These are phyloP conservation scores for Nigrospora sphaerica DNA, from an alignment of 2,329 filamentous ascomycete species.

Conservation along the genomic window DNA sequence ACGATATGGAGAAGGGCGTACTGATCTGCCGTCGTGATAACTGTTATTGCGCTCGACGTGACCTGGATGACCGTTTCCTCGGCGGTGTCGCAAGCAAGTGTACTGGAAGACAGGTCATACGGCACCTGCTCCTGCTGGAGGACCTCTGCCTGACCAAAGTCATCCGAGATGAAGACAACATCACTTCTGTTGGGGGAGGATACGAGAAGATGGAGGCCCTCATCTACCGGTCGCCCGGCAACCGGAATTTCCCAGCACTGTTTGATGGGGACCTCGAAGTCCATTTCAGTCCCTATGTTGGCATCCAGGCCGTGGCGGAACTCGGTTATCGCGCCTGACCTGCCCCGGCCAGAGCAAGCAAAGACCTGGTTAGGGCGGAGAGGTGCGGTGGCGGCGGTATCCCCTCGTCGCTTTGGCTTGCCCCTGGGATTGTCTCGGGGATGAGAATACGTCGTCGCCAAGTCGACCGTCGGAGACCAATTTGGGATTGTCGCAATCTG, in stretches of 20 bases:
- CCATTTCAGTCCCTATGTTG: constrained; percentile 52
- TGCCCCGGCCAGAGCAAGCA: constrained; percentile 57
- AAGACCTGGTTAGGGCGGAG: constrained; percentile 51
- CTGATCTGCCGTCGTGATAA: constrained; percentile 29
- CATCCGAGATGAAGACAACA: constrained; percentile 39
- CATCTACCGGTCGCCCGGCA: constrained; percentile 9
- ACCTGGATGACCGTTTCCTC: constrained; percentile 42
- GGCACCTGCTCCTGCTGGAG: constrained; percentile 29
- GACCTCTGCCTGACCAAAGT: constrained; percentile 38
- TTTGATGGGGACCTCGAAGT: constrained; percentile 39
- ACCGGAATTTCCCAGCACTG: constrained; percentile 45
- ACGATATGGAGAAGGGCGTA: constrained; percentile 16
- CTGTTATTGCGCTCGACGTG: constrained; percentile 39
- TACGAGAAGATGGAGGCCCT: constrained; percentile 35
- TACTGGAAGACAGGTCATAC: constrained; percentile 47
- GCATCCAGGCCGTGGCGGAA: constrained; percentile 65
- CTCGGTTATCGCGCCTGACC: constrained; percentile 58
- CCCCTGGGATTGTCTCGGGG: not conserved
- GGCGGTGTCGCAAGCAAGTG: constrained; percentile 34
- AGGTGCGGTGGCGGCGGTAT: constrained; percentile 14
- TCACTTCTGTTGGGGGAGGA: constrained; percentile 42
- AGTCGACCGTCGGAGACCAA: constrained; percentile 54
- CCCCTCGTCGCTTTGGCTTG: constrained; percentile 27
- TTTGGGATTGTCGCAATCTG: constrained; percentile 57
- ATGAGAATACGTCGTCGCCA: constrained; percentile 33